Evolutionary conservation across 2,329 filamentous ascomycete genomes (phyloP).

Genomic region (Rhytidhysteron rufulum): DNA sequence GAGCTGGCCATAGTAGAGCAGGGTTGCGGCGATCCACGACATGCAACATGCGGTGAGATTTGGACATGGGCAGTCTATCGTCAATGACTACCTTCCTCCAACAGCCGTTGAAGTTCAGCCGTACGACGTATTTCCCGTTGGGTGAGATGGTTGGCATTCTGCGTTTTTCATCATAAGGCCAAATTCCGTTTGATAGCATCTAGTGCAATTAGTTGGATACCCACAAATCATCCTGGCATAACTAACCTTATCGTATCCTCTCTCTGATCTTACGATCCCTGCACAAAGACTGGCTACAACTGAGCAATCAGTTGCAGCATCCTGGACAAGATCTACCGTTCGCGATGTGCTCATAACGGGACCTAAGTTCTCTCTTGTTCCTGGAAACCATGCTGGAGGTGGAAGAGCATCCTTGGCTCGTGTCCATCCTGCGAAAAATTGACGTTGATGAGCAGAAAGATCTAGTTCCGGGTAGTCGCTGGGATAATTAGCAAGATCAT

Average conservation of each 20-base stretch:
- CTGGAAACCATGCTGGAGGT: conserved; percentile 36
- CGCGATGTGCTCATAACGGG: conserved; percentile 56
- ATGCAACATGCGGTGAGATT: conserved; percentile 71
- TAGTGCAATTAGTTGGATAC: conserved; percentile 31
- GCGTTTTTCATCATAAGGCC: conserved; percentile 64
- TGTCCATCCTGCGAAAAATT: conserved; percentile 81
- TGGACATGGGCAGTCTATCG: conserved; percentile 77
- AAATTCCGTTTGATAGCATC: conserved; percentile 69
- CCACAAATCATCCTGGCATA: neutral
- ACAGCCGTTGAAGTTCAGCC: conserved; percentile 95
- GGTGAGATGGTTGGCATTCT: conserved; percentile 59
- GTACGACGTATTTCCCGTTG: conserved; percentile 86
- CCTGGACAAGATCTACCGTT: conserved; percentile 82
- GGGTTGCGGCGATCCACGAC: conserved; percentile 84
- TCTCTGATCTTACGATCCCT: conserved; percentile 65
- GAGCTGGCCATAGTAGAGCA: conserved; percentile 80
- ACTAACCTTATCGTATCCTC: conserved; percentile 64
- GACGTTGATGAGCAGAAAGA: conserved; percentile 69
- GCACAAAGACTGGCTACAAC: conserved; percentile 94
- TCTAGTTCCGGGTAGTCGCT: conserved; percentile 68
- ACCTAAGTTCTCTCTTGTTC: conserved; percentile 23
- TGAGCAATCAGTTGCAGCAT: conserved; percentile 93
- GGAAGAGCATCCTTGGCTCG: conserved; percentile 67
- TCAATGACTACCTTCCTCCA: conserved; percentile 85
- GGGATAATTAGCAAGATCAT: conserved; percentile 16